Percentiles rank a stretch among this genome's conserved stretches.
phyloP scores from a whole-genome alignment of 768 basidiomycete species.

The Phylloporus sp. region DNA sequence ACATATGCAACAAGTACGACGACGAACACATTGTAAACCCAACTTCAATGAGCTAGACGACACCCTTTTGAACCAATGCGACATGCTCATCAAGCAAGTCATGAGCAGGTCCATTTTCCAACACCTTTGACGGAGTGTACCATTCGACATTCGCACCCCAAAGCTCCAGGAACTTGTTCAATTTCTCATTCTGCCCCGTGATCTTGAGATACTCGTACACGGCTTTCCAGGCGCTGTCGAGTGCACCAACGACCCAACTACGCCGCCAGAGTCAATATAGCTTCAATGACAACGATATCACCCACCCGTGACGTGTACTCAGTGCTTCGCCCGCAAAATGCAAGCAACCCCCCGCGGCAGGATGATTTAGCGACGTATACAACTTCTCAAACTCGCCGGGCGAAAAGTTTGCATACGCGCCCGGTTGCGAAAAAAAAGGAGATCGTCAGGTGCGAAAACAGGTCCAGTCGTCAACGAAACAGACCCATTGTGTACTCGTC shows the following conservation, averaged over 20 bases:
- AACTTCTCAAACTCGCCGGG: slow-evolving; percentile 37
- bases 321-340: slow-evolving; percentile 17
- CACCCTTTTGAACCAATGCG: background rate
- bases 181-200: slow-evolving; percentile 7
- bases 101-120: background rate
- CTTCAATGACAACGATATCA: too few species aligned
- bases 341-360: slow-evolving; percentile 23
- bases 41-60: background rate
- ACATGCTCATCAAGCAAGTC: slow-evolving; percentile 10
- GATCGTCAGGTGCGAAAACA: background rate
- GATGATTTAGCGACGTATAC: slow-evolving; percentile 29
- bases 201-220: slow-evolving; percentile 27
- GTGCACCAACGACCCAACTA: slow-evolving; percentile 39
- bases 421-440: slow-evolving; percentile 14
- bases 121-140: slow-evolving; percentile 3
- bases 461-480: slow-evolving; percentile 1
- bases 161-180: slow-evolving; percentile 15
- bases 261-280: too few species aligned
- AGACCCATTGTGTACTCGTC: slow-evolving; percentile 34
- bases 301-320: slow-evolving; percentile 10
- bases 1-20: background rate
- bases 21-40: background rate
- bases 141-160: slow-evolving; percentile 35
- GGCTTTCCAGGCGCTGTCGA: slow-evolving; percentile 36
- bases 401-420: slow-evolving; percentile 39